Base-by-base conservation (phyloP, 2,329 filamentous ascomycete species). In the Fusarium sp. region DNA sequence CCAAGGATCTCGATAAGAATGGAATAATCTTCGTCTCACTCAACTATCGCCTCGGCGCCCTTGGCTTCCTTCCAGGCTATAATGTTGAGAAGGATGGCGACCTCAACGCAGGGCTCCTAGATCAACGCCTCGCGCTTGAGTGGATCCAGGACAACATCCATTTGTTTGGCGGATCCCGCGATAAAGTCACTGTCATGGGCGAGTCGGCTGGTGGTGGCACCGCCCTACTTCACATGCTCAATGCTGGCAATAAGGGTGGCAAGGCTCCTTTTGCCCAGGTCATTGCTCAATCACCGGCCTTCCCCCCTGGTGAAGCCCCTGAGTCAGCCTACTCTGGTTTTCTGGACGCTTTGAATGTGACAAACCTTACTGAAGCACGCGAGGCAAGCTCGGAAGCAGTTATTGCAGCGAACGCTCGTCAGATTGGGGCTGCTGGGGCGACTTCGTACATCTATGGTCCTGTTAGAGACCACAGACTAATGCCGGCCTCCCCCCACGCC, bases 101-200 rank as follows among this genome's bases (percentile, higher is more conserved):
- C 3, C 21, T 85, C 7, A 88, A 88, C 58, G 83, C 81, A 1
- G 86, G 85, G 0, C 71, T 87, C 1, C 74, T 84, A 1, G 85
- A 87, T 63, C 83, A 86, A 66, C 79, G 81, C 28, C 80, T 81
- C 8, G 83, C 82, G 0, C 75, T 88, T 1, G 65, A 81, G 65
- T 88, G 86, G 84, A 81, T 87, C 1, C 81, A 86, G 39, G 77
- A 78, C 3, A 75, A 87, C 60, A 86, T 88, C 42, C 64, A 76
- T 31, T 66, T 77, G 5, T 88, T 88, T 59, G 85, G 85, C 2
- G 85, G 86, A 10, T 81, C 87, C 49, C 78, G 79, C 0, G 66
- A 66, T 2, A 80, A 82, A 10, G 83, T 88, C 33, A 53, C 62
- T 24, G 13, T 61, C 22, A 46, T 80, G 67, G 86, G 86, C 0